These are phyloP conservation scores for Cryptococcus sp. DNA, from an alignment of 1,284 basidiomycete genomes.

Conservation along the genomic window DNA sequence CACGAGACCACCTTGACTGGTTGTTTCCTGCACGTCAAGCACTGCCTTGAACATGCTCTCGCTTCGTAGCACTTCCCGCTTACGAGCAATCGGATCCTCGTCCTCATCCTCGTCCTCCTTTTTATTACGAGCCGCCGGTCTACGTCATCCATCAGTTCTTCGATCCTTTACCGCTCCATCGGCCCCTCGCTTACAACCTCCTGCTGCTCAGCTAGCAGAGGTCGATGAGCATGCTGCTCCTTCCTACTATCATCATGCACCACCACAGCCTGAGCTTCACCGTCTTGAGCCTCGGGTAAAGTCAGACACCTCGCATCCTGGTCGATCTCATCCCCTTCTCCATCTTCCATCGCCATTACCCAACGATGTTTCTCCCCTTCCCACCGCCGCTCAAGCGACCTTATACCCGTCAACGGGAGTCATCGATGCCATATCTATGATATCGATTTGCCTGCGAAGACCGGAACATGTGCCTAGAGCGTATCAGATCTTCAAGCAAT, in stretches of 20 bases:
- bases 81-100: conserved; percentile 1
- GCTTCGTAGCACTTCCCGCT: conserved; percentile 1
- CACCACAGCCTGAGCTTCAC: conserved; percentile 7
- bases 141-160: neutral
- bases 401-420: conserved; percentile 46
- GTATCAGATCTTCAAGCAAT: conserved; percentile 47
- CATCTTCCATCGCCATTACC: conserved; percentile 37
- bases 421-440: conserved; percentile 47
- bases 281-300: conserved; percentile 14
- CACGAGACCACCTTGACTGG: conserved; percentile 5
- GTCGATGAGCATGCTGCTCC: conserved; percentile 8
- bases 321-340: conserved; percentile 9
- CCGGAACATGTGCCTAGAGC: conserved; percentile 47
- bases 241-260: conserved; percentile 16
- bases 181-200: conserved; percentile 9
- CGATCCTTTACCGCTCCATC: conserved; percentile 11
- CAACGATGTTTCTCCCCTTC: conserved; percentile 18
- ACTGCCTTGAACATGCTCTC: conserved; percentile 8
- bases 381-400: conserved; percentile 22
- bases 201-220: conserved; percentile 20
- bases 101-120: conserved; percentile 3
- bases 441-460: conserved; percentile 48
- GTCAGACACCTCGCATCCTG: conserved; percentile 10
- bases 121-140: conserved; percentile 2
- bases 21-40: neutral